Conservation (phyloP, 2,329 filamentous ascomycete species). For the Penicillium sp. region DNA sequence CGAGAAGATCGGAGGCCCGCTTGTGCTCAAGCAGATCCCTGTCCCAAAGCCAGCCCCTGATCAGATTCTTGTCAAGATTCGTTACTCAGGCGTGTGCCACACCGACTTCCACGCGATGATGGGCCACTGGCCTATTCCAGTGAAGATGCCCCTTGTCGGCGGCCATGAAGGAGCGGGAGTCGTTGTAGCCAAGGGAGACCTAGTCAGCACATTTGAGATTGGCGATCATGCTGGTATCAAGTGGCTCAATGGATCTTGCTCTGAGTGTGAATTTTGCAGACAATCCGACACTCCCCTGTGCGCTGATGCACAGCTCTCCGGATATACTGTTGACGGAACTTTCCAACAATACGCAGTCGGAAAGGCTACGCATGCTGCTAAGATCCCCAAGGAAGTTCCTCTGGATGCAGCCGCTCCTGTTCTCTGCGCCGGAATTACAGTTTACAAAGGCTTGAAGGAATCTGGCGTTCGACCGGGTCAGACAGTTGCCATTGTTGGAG, state of each 20-base stretch:
- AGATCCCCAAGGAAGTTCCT: slow-evolving; percentile 73
- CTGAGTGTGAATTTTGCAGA: slow-evolving; percentile 79
- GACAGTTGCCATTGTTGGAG: slow-evolving; percentile 80
- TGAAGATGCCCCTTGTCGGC: slow-evolving; percentile 81
- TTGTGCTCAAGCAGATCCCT: slow-evolving; percentile 61
- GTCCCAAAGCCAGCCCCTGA: slow-evolving; percentile 79
- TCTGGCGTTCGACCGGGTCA: slow-evolving; percentile 73
- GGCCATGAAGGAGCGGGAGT: slow-evolving; percentile 75
- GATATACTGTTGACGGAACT: slow-evolving; percentile 87
- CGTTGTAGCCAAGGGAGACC: slow-evolving; percentile 72
- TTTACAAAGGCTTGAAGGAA: slow-evolving; percentile 88
- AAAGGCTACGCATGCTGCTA: slow-evolving; percentile 81
- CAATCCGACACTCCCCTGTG: slow-evolving; percentile 79
- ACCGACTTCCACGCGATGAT: slow-evolving; percentile 79
- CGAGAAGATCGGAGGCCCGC: slow-evolving; percentile 74
- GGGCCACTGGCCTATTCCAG: slow-evolving; percentile 81
- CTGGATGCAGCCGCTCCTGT: slow-evolving; percentile 79
- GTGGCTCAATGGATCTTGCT: slow-evolving; percentile 86
- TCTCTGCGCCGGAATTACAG: slow-evolving; percentile 82
- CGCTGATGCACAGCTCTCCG: slow-evolving; percentile 70
- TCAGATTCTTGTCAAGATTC: slow-evolving; percentile 88
- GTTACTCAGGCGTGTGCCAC: slow-evolving; percentile 88
- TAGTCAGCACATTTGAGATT: slow-evolving; percentile 73
- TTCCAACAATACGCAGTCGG: slow-evolving; percentile 92
- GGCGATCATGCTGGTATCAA: slow-evolving; percentile 84